These are phyloP conservation scores for Cylindrodendrum hubeiense DNA, from an alignment of 2,329 filamentous ascomycete genomes.

Conservation along the genomic window DNA sequence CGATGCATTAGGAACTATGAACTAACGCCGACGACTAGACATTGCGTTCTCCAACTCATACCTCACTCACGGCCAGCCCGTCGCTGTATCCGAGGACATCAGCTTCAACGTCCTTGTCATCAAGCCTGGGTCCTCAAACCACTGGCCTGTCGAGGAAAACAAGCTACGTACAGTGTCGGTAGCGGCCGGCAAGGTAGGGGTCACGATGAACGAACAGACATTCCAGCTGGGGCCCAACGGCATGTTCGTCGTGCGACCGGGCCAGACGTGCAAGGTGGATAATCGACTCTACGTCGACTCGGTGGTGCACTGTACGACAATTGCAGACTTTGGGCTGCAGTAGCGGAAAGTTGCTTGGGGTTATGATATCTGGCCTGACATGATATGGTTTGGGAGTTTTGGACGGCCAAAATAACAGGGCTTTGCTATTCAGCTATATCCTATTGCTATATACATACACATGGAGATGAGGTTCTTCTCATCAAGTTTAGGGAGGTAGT, in stretches of 20 bases:
- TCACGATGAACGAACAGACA: constrained; percentile 51
- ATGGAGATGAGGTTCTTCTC: neutral
- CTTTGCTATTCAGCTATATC: neutral
- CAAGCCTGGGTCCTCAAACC: constrained; percentile 52
- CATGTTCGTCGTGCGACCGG: constrained; percentile 57
- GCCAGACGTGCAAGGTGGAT: constrained; percentile 52
- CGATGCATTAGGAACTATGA: neutral
- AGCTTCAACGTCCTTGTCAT: constrained; percentile 56
- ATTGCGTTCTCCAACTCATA: constrained; percentile 60
- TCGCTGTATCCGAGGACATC: constrained; percentile 53
- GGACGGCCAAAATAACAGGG: neutral
- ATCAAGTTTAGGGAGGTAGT: too few species aligned
- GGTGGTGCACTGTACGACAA: constrained; percentile 55
- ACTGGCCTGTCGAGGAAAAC: constrained; percentile 45
- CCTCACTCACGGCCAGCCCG: constrained; percentile 51
- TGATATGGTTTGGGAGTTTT: neutral
- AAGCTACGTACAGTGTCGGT: constrained; percentile 56
- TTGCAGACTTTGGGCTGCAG: constrained; percentile 40
- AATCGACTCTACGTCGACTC: constrained; percentile 61
- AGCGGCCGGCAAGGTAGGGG: constrained; percentile 55
- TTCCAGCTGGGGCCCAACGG: constrained; percentile 59
- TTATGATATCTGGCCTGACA: neutral
- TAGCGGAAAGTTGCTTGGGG: neutral
- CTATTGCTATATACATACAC: neutral
- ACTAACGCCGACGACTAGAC: constrained; percentile 44